phyloP scores from a whole-genome alignment of 768 basidiomycete genomes.

The Dentipellis fragilis region DNA sequence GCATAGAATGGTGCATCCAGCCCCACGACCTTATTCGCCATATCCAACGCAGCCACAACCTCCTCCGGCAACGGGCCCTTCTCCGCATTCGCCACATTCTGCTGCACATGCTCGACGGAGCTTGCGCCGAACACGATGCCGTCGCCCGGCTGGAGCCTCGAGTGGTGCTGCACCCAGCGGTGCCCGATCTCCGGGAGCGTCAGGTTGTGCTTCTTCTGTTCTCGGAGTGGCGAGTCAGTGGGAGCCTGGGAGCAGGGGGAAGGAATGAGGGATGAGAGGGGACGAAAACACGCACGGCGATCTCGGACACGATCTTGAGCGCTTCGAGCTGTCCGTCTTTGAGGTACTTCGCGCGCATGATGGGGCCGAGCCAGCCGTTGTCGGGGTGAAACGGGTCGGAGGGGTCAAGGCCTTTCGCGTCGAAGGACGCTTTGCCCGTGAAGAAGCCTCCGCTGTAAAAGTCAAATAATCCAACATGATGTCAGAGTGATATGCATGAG shows the following conservation, averaged over 20 bases:
- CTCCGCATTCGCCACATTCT: conserved; percentile 35
- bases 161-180: conserved; percentile 56
- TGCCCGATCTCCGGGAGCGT: conserved; percentile 45
- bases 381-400: conserved; percentile 33
- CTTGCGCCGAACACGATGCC: conserved; percentile 42
- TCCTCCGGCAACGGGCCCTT: conserved; percentile 47
- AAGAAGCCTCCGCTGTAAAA: conserved; percentile 45
- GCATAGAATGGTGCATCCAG: conserved; percentile 1
- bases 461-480: too few species aligned
- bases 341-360: conserved; percentile 38
- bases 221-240: not conserved
- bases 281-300: conserved; percentile 25
- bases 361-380: conserved; percentile 25
- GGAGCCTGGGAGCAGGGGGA: too few species aligned
- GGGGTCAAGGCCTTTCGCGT: conserved; percentile 21
- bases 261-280: not conserved
- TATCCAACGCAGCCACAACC: conserved; percentile 39
- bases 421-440: conserved; percentile 38
- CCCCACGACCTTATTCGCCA: conserved; percentile 33
- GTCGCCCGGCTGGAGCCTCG: conserved; percentile 29
- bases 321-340: conserved; percentile 33
- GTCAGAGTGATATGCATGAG: not conserved
- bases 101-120: conserved; percentile 32
- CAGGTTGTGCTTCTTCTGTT: conserved; percentile 33
- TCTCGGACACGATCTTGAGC: conserved; percentile 27